phyloP scores from a whole-genome alignment of 306 rosid species.

The Rosa multiflora region DNA sequence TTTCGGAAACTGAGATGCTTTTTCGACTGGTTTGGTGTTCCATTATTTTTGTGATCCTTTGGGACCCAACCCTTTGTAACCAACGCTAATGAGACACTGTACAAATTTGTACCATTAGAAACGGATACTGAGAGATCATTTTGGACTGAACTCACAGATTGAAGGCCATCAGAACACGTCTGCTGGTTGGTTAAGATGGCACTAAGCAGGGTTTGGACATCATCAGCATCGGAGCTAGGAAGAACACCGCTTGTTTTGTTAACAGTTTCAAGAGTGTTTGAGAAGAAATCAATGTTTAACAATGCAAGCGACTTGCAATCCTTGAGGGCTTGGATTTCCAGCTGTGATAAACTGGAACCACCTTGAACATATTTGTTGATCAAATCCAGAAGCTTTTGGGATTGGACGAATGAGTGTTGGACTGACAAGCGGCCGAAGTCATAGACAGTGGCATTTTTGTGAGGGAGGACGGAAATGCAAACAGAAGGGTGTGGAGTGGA shows the following conservation, averaged over 20 bases:
- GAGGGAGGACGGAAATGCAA: slow-evolving; percentile 36
- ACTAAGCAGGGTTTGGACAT: slow-evolving; percentile 38
- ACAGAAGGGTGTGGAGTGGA: slow-evolving; percentile 34
- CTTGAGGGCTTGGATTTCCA: slow-evolving; percentile 17
- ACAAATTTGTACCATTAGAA: slow-evolving; percentile 25
- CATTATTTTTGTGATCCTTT: slow-evolving; percentile 11
- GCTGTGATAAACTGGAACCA: slow-evolving; percentile 19
- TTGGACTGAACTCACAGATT: slow-evolving; percentile 3
- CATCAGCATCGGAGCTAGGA: slow-evolving; percentile 31
- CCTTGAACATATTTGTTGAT: slow-evolving; percentile 20
- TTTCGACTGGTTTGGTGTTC: background rate
- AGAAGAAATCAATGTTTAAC: slow-evolving; percentile 29
- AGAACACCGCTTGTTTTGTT: slow-evolving; percentile 23
- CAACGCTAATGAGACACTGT: slow-evolving; percentile 32
- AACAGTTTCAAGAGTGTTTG: slow-evolving; percentile 8
- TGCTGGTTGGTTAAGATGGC: slow-evolving; percentile 42
- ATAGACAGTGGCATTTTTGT: slow-evolving; percentile 21
- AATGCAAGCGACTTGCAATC: slow-evolving; percentile 34
- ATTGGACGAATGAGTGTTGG: slow-evolving; percentile 26
- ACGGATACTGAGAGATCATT: slow-evolving; percentile 11
- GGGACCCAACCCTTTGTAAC: slow-evolving; percentile 44
- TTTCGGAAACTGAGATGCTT: slow-evolving; percentile 16
- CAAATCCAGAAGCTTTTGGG: slow-evolving; percentile 18
- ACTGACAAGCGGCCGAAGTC: slow-evolving; percentile 35
- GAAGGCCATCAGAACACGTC: slow-evolving; percentile 37